Evolutionary conservation across 2,329 filamentous ascomycete genomes (phyloP).

Genomic region (Colletotrichum godetiae): DNA sequence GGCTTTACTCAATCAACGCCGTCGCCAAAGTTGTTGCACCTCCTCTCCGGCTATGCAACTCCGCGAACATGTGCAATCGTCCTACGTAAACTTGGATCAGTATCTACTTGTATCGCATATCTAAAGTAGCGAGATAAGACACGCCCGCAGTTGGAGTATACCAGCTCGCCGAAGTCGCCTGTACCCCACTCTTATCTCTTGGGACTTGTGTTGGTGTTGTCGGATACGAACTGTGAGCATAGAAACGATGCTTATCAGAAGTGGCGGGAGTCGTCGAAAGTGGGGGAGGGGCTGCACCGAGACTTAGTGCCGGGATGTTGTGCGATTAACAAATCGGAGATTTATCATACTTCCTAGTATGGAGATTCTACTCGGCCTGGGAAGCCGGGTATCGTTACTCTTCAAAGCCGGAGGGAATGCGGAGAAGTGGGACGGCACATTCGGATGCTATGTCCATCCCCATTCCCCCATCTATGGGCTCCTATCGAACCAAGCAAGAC

Average conservation of each 20-base stretch:
- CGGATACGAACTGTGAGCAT: background rate
- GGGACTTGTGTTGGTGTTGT: background rate
- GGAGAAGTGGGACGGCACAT: constrained; percentile 16
- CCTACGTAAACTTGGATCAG: background rate
- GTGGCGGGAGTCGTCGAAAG: background rate
- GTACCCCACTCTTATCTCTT: constrained; percentile 28
- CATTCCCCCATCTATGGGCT: constrained; percentile 30
- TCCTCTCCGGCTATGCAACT: background rate
- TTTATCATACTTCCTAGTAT: background rate
- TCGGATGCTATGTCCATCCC: constrained; percentile 10
- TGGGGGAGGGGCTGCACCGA: constrained; percentile 13
- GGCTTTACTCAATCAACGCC: background rate
- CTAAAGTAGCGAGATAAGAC: constrained; percentile 13
- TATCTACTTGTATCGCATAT: background rate
- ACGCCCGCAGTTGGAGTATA: background rate
- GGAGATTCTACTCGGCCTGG: background rate
- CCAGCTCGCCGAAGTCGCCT: background rate
- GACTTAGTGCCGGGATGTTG: background rate
- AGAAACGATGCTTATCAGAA: constrained; percentile 10
- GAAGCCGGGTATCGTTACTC: constrained; percentile 1
- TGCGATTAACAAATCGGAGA: background rate
- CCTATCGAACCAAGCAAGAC: background rate
- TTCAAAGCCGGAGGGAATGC: constrained; percentile 2
- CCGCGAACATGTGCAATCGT: too few species aligned
- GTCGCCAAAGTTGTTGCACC: background rate